These are phyloP conservation scores for Tuber melanosporum DNA, from an alignment of 495 filamentous ascomycete genomes.

Conservation along the genomic window DNA sequence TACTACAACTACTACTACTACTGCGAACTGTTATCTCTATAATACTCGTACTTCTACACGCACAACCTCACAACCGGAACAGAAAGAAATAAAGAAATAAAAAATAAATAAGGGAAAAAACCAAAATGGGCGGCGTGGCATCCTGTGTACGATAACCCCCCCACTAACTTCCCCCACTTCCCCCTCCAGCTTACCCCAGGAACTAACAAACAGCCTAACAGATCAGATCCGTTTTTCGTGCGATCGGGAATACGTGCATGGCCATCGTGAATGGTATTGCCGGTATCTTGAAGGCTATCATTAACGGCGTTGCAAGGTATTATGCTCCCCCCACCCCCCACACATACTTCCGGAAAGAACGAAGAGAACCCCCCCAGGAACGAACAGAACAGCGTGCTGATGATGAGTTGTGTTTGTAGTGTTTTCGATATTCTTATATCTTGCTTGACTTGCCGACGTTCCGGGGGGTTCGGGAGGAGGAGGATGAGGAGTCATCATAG, in stretches of 20 bases:
- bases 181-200: not conserved
- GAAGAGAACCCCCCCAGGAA: not conserved
- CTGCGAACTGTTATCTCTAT: too few relatives aligned
- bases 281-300: conserved; percentile 66
- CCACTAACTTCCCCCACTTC: conserved; percentile 6
- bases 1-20: too few relatives aligned
- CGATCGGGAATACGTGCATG: conserved; percentile 79
- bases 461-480: conserved; percentile 8
- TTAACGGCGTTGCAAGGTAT: conserved; percentile 51
- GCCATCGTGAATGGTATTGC: conserved; percentile 77
- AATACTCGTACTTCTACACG: too few relatives aligned
- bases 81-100: too few relatives aligned
- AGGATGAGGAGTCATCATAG: not conserved
- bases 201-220: conserved; percentile 43
- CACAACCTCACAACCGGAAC: too few relatives aligned
- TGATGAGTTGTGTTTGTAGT: conserved; percentile 52
- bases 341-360: too few relatives aligned
- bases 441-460: conserved; percentile 73
- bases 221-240: conserved; percentile 70
- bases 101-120: conserved; percentile 5
- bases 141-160: conserved; percentile 70
- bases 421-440: conserved; percentile 79
- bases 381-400: not conserved
- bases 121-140: conserved; percentile 87
- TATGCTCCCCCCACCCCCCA: not conserved